phyloP scores from a whole-genome alignment of 768 basidiomycete genomes.

The Serpula lacrymans region DNA sequence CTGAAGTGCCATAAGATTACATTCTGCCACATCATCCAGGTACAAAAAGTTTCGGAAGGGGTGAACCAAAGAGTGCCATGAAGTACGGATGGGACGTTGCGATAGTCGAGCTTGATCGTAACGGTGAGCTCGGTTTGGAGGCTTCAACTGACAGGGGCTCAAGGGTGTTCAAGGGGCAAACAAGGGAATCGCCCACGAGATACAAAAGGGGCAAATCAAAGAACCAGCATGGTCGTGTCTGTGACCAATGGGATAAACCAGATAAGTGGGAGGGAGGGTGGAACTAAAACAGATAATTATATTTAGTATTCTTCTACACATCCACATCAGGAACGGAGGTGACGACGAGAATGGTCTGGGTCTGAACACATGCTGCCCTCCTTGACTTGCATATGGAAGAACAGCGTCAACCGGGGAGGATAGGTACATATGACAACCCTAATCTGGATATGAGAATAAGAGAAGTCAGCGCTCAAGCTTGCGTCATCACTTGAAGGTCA shows the following conservation, averaged over 20 bases:
- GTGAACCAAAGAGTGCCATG: neutral
- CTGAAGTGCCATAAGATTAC: neutral
- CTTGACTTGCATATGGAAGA: too few species aligned
- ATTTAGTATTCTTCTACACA: neutral
- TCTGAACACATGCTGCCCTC: too few species aligned
- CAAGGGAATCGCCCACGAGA: neutral
- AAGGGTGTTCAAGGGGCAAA: neutral
- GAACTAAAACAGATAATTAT: neutral
- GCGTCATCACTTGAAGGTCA: too few species aligned
- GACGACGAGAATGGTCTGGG: neutral
- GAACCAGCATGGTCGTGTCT: neutral
- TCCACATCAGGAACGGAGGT: constrained; percentile 1
- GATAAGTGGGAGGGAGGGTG: neutral
- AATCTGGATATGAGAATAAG: too few species aligned
- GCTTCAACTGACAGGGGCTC: neutral
- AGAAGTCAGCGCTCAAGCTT: too few species aligned
- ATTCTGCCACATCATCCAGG: neutral
- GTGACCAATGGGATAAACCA: neutral
- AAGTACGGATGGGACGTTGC: neutral
- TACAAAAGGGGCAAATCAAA: neutral
- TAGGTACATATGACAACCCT: too few species aligned
- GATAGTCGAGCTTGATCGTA: neutral
- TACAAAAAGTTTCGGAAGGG: neutral
- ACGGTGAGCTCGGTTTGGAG: neutral
- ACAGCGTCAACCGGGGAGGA: too few species aligned